A percentile compares a stretch with the other conserved stretches of the same genome.
These are phyloP conservation scores for Ascocoryne sarcoides DNA, from an alignment of 2,329 filamentous ascomycete genomes.

Conservation along the genomic window DNA sequence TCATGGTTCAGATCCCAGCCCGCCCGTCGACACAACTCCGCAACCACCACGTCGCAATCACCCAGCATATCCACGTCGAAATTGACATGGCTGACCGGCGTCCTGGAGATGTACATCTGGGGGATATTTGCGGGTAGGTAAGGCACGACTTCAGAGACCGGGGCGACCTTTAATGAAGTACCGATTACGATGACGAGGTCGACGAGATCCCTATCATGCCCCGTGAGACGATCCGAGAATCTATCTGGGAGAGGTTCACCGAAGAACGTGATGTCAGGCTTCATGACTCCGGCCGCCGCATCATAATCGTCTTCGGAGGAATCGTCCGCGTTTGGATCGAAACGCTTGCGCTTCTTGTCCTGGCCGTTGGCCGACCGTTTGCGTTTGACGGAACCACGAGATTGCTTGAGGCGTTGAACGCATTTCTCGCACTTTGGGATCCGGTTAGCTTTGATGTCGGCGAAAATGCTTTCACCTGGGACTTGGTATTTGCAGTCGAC, in stretches of 20 bases:
- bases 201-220: slow-evolving; percentile 68
- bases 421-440: slow-evolving; percentile 76
- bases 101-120: slow-evolving; percentile 82
- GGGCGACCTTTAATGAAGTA: slow-evolving; percentile 90
- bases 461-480: slow-evolving; percentile 68
- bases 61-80: slow-evolving; percentile 97
- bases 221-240: slow-evolving; percentile 73
- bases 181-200: slow-evolving; percentile 95
- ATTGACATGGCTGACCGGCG: slow-evolving; percentile 79
- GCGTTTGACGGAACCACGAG: slow-evolving; percentile 46
- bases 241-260: slow-evolving; percentile 79
- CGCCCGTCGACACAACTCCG: slow-evolving; percentile 73
- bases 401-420: slow-evolving; percentile 42
- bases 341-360: slow-evolving; percentile 32
- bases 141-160: slow-evolving; percentile 84
- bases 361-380: slow-evolving; percentile 45
- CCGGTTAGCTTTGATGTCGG: slow-evolving; percentile 63
- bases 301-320: slow-evolving; percentile 46
- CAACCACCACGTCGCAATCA: slow-evolving; percentile 84
- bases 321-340: slow-evolving; percentile 16
- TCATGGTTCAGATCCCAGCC: slow-evolving; percentile 75
- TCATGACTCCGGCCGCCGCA: slow-evolving; percentile 73
- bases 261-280: slow-evolving; percentile 97
- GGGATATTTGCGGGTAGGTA: slow-evolving; percentile 72
- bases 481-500: slow-evolving; percentile 71